These are phyloP conservation scores for Erythrophleum fordii DNA, from an alignment of 306 rosid species.

Conservation along the genomic window DNA sequence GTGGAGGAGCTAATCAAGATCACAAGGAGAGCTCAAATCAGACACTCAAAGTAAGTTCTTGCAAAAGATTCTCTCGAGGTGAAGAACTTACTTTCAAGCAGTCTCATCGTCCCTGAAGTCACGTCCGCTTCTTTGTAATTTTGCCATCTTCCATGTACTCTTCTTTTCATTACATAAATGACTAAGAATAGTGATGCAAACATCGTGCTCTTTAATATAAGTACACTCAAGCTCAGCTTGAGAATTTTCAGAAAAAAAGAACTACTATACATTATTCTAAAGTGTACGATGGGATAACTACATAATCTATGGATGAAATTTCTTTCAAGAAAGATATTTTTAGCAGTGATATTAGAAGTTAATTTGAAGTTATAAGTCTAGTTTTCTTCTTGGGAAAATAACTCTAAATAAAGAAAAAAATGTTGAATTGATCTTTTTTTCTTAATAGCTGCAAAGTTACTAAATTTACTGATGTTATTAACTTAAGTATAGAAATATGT, in stretches of 20 bases:
- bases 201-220: neutral
- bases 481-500: neutral
- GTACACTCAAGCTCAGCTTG: neutral
- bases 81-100: neutral
- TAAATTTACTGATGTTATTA: neutral
- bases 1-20: constrained; percentile 36
- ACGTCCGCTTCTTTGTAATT: neutral
- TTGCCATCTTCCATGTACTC: constrained; percentile 9
- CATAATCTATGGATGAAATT: neutral
- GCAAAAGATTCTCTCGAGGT: neutral
- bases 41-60: constrained; percentile 14
- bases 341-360: neutral
- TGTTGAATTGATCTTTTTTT: neutral
- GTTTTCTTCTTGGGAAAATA: neutral
- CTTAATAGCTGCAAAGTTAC: neutral
- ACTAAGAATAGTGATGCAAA: constrained; percentile 1
- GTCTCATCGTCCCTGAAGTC: neutral
- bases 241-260: constrained; percentile 5
- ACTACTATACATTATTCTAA: neutral
- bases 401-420: neutral
- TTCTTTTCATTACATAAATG: neutral
- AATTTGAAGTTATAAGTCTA: neutral
- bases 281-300: neutral
- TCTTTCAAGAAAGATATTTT: constrained; percentile 7
- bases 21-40: constrained; percentile 12